Evolutionary conservation across 192 early-diverging fungal genomes (phyloP).

Genomic region (Dispira parvispora): DNA sequence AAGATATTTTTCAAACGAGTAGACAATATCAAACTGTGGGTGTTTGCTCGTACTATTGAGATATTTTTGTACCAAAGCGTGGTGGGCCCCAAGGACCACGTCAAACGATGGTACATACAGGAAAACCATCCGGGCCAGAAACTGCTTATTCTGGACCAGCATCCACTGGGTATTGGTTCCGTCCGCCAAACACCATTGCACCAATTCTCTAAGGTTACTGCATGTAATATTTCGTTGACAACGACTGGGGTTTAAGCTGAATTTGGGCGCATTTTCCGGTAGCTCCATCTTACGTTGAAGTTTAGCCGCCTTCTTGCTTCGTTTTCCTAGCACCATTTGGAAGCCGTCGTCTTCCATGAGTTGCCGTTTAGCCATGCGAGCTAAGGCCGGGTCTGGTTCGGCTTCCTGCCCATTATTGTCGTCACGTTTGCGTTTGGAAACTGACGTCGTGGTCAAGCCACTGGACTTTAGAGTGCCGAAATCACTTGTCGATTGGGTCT

Average conservation of each 20-base stretch:
- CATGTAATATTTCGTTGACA: neutral
- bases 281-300: neutral
- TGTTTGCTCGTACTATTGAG: neutral
- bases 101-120: constrained; percentile 3
- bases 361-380: too few relatives aligned
- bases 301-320: too few relatives aligned
- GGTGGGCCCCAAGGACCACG: neutral
- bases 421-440: too few relatives aligned
- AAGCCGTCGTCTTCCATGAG: too few relatives aligned
- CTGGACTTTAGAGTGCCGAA: too few relatives aligned
- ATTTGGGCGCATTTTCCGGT: neutral
- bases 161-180: neutral
- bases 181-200: neutral
- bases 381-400: too few relatives aligned
- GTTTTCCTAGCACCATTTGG: too few relatives aligned
- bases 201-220: neutral
- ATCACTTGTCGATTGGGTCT: too few relatives aligned
- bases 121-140: neutral
- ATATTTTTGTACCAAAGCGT: neutral
- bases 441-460: too few relatives aligned
- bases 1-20: neutral
- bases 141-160: neutral
- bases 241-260: neutral
- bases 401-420: too few relatives aligned
- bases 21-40: neutral